These are phyloP conservation scores for Cephalotrichum gorgonifer DNA, from an alignment of 2,329 filamentous ascomycete species.

Conservation along the genomic window DNA sequence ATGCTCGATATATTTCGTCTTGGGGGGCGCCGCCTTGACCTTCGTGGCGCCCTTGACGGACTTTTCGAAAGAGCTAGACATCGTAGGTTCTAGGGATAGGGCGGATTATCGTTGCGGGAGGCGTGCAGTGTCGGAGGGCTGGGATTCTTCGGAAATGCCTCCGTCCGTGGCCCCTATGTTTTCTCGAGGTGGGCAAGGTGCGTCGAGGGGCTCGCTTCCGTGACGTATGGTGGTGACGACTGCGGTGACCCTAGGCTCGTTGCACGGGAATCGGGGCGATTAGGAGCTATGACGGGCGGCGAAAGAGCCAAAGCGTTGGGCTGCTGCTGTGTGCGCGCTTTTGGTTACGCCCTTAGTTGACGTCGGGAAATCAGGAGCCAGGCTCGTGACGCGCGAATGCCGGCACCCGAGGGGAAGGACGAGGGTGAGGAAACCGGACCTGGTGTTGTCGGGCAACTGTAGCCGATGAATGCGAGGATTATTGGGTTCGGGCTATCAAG, in stretches of 20 bases:
- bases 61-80: constrained; percentile 93
- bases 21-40: constrained; percentile 85
- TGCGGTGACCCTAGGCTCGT: not conserved
- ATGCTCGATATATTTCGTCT: constrained; percentile 98
- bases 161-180: too few relatives aligned
- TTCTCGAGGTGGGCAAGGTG: too few relatives aligned
- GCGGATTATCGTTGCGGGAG: not conserved
- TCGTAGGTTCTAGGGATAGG: constrained; percentile 21
- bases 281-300: not conserved
- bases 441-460: constrained; percentile 2
- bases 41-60: constrained; percentile 98
- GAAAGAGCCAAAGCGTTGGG: not conserved
- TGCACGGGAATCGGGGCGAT: not conserved
- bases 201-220: too few relatives aligned
- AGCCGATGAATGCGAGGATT: constrained; percentile 1
- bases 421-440: not conserved
- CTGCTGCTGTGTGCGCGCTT: not conserved
- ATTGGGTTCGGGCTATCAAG: not conserved
- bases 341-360: not conserved
- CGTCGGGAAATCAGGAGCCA: not conserved
- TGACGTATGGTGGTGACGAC: not conserved
- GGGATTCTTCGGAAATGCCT: not conserved
- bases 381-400: not conserved
- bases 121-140: not conserved
- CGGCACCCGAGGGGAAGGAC: not conserved